Conservation (phyloP, 805 yeast species). For the Teunomyces aglyptinius region DNA sequence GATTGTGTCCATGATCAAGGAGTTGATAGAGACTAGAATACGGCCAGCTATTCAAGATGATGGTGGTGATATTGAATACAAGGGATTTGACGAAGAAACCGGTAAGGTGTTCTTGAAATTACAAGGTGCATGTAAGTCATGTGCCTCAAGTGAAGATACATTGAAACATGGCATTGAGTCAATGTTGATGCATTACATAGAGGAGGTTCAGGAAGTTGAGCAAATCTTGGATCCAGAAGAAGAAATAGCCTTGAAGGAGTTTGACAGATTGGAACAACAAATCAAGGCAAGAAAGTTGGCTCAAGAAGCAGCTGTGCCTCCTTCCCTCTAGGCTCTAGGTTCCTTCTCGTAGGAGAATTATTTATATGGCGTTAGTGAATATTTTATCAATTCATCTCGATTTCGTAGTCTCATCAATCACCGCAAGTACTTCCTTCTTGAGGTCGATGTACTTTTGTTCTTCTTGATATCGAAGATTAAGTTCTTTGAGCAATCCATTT, state of each 20-base stretch:
- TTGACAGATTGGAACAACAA: slow-evolving; percentile 73
- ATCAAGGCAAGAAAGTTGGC: slow-evolving; percentile 19
- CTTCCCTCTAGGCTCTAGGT: slow-evolving; percentile 14
- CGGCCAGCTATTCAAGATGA: slow-evolving; percentile 98
- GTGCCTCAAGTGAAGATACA: slow-evolving; percentile 89
- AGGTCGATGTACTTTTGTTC: slow-evolving; percentile 8
- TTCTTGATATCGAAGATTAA: slow-evolving; percentile 24
- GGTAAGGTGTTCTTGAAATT: slow-evolving; percentile 87
- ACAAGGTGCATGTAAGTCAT: slow-evolving; percentile 94
- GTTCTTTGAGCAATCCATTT: slow-evolving; percentile 35
- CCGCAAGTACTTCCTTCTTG: slow-evolving; percentile 4
- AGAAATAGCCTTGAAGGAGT: slow-evolving; percentile 77
- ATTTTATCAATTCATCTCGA: slow-evolving; percentile 3
- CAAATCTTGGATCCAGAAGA: slow-evolving; percentile 78
- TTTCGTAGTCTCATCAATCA: neutral
- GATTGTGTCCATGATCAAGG: slow-evolving; percentile 84
- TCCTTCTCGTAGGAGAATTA: neutral
- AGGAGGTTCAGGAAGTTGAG: slow-evolving; percentile 86
- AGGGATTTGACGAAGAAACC: slow-evolving; percentile 78
- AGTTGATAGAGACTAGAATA: slow-evolving; percentile 87
- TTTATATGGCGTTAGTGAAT: slow-evolving; percentile 2
- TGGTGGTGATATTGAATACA: slow-evolving; percentile 93
- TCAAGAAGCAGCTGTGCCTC: slow-evolving; percentile 21
- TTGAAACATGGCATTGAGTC: slow-evolving; percentile 93
- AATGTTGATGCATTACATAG: slow-evolving; percentile 96